Evolutionary conservation across 176 grass and related monocot genomes (phyloP), one percentile per base, ranked within the genome.

Genomic region (Elymus sibiricus): DNA sequence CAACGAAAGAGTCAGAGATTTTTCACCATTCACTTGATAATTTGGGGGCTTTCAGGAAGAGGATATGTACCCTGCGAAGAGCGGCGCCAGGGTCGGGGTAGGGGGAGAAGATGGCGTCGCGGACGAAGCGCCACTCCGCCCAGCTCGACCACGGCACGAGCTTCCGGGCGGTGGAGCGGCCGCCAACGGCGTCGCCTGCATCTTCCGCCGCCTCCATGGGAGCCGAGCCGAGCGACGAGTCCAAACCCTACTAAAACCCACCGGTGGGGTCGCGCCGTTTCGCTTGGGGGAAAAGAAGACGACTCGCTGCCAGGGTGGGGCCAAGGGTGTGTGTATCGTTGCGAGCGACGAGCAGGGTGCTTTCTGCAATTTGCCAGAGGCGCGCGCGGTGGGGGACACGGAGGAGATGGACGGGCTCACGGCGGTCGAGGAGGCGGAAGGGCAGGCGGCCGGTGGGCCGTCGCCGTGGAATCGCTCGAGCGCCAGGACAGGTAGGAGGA

Each of bases 61-160:
- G 25, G 37, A 11, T 35, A n/a, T 14, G 78, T 93, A 98, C 93
- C 89, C 86, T 81, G 81, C 32, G 86, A 58, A 94, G 90, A 70
- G 93, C 91, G 24, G 90, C 71, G 14, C 80, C 66, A 5, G 88
- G 88, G 22, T 80, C 66, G 4, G 92, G 88, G 46, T 81, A 91
- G 24, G 90, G 78, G 39, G 93, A 94, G 86, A 98, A 98, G 78
- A 98, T 88, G 59, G 77, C 86, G 65, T 92, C 85, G 64, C 90
- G 87, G 68, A 98, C 94, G 63, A 92, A 86, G 39, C 86, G 72
- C 97, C 97, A 98, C 79, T 96, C 94, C 9, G 70, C 87, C 97
- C 97, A 99, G 83, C 87, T 96, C 60, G 94, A 91, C 97, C 97
- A 99, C 0, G 97, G 94, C 13, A 96, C 97, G 77, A 99, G 88